Conservation (phyloP, 768 basidiomycete species). For the Collybia sp. region DNA sequence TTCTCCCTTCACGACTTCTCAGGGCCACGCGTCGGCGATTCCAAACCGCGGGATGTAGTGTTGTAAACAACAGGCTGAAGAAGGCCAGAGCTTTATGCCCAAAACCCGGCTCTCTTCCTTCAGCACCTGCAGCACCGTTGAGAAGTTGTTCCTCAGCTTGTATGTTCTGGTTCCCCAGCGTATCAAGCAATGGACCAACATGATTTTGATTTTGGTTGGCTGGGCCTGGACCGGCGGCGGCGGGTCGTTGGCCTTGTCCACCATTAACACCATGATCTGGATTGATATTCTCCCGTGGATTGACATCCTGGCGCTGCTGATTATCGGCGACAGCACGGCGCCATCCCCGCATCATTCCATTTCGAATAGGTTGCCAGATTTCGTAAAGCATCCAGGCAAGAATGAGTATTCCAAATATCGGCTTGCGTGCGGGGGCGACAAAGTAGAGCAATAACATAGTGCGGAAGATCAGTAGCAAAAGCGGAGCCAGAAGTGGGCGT, state of each 20-base stretch:
- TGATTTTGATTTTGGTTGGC: constrained; percentile 24
- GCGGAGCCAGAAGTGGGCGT: constrained; percentile 62
- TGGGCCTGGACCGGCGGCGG: constrained; percentile 11
- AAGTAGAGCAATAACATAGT: constrained; percentile 70
- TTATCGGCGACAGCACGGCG: constrained; percentile 29
- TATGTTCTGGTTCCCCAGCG: constrained; percentile 54
- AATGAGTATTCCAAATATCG: constrained; percentile 62
- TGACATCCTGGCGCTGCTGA: constrained; percentile 16
- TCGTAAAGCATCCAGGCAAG: constrained; percentile 72
- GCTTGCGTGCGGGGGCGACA: constrained; percentile 70
- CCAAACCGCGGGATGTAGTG: constrained; percentile 73
- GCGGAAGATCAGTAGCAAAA: constrained; percentile 64
- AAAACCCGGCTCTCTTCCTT: constrained; percentile 40
- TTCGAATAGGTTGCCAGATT: constrained; percentile 66
- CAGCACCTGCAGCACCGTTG: constrained; percentile 18
- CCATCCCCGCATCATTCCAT: constrained; percentile 29
- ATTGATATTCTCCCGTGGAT: constrained; percentile 10
- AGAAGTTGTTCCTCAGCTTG: constrained; percentile 50
- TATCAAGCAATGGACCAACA: constrained; percentile 35
- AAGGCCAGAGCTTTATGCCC: constrained; percentile 51
- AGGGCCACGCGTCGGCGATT: constrained; percentile 58
- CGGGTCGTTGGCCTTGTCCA: constrained; percentile 1
- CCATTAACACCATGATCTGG: constrained; percentile 9
- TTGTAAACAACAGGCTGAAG: constrained; percentile 49
- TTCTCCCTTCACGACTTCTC: constrained; percentile 56